Base-by-base conservation (phyloP, 768 basidiomycete species). In the Lyophyllum atratum region DNA sequence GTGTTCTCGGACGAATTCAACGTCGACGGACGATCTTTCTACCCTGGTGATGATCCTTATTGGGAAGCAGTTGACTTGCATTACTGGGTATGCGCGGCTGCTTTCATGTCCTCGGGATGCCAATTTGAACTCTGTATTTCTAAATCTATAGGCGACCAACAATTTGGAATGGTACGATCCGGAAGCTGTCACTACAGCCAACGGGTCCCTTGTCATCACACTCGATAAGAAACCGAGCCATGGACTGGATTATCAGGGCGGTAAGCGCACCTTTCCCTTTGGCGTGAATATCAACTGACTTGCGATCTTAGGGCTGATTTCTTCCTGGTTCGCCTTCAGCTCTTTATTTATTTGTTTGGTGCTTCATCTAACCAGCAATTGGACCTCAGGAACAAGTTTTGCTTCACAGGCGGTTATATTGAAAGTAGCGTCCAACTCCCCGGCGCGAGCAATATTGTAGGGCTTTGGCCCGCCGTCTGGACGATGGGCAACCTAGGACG, bases 101-200 rank as follows among this genome's bases (percentile, higher is more conserved):
- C 22, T 17, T 6, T 40, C 17, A 19, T 40, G 17, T 40, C 19
- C 11, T 40, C 17, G 34, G 34, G 34, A 37, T 37, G 34, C 37
- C 12, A 33, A 46, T 8, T 17, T 45, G 39, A 19, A 2, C 29
- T 34, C 26, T 12, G 50, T 3, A 19, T 33, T 5, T 4, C 52
- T 56, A 46, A 62, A 42, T 73, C 78, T 74, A 76, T 55, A 78
- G 77, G 66, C 74, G 63, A 85, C 89, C 11, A 80, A 80, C 50
- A 85, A 90, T 66, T 58, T 90, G 65, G 90, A 96, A 70, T 95
- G 92, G 92, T 93, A 95, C 69, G 89, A 89, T 64, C 93, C 94
- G 0, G 83, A 76, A 39, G 86, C 88, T n/a, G 71, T 93, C 54
- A 88, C 85, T 9, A 97, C 95, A 9, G 62, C 73, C 56, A 77